Conservation (phyloP, 352 stramenopile genomes). For the Pythium folliculosum region DNA sequence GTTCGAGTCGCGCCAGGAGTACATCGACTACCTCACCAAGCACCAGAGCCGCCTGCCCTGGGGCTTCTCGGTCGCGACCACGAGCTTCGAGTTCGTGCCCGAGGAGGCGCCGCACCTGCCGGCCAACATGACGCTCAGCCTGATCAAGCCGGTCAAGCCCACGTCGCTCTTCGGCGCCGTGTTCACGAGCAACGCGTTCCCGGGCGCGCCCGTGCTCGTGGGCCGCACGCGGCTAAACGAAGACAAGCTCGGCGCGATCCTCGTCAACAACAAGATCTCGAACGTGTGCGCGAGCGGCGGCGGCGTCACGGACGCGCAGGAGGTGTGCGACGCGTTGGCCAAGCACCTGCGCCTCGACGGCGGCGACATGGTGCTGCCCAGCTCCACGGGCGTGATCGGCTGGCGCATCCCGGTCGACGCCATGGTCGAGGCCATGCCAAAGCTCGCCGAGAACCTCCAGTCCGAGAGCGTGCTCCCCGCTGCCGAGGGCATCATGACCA, state of each 20-base stretch:
- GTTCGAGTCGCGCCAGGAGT: slow-evolving; percentile 83
- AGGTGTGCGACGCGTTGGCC: slow-evolving; percentile 92
- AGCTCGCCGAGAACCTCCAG: slow-evolving; percentile 89
- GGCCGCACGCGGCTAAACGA: slow-evolving; percentile 90
- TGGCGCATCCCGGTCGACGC: slow-evolving; percentile 96
- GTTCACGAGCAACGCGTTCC: slow-evolving; percentile 92
- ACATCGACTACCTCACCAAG: slow-evolving; percentile 70
- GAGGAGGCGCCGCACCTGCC: slow-evolving; percentile 77
- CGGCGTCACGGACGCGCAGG: slow-evolving; percentile 91
- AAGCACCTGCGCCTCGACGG: slow-evolving; percentile 85
- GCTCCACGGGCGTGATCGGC: slow-evolving; percentile 97
- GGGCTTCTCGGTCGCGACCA: slow-evolving; percentile 86
- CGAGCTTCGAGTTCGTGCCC: slow-evolving; percentile 82
- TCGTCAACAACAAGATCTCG: slow-evolving; percentile 99
- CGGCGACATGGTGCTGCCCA: slow-evolving; percentile 91
- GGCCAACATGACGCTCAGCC: slow-evolving; percentile 85
- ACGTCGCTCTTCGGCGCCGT: slow-evolving; percentile 87
- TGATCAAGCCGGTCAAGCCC: slow-evolving; percentile 86
- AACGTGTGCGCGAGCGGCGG: slow-evolving; percentile 97
- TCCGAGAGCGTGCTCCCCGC: slow-evolving; percentile 91
- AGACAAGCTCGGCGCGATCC: slow-evolving; percentile 91
- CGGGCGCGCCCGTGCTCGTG: slow-evolving; percentile 88
- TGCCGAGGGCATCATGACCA: slow-evolving; percentile 98
- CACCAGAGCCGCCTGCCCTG: slow-evolving; percentile 84
- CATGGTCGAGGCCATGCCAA: slow-evolving; percentile 80